Percentiles rank a stretch among this genome's conserved stretches.
Conservation (phyloP, 306 rosid genomes). For the Carpinus fangiana region DNA sequence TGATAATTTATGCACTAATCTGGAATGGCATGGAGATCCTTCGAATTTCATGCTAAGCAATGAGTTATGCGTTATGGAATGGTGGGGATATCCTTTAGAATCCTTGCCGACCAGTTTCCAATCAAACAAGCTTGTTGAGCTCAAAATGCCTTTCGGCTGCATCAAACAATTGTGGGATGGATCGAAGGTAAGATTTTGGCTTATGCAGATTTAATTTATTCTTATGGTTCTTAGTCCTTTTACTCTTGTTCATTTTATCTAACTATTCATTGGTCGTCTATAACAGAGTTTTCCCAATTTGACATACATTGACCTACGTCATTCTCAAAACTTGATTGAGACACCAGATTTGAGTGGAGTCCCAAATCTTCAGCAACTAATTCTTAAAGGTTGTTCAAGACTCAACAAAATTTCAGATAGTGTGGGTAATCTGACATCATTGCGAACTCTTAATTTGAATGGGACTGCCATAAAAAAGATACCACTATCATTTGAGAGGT, state of each 20-base stretch:
- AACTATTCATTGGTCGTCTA: too few relatives aligned
- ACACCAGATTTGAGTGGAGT: slow-evolving; percentile 12
- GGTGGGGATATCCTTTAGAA: slow-evolving; percentile 21
- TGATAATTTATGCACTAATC: too few relatives aligned
- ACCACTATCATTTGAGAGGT: not conserved
- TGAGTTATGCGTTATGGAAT: slow-evolving; percentile 17
- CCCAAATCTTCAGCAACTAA: slow-evolving; percentile 20
- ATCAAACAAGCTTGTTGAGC: slow-evolving; percentile 19
- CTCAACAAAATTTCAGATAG: not conserved
- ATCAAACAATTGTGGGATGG: slow-evolving; percentile 14
- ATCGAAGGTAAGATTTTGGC: not conserved
- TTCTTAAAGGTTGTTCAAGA: slow-evolving; percentile 3
- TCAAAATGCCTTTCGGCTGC: slow-evolving; percentile 19
- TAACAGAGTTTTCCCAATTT: slow-evolving; percentile 18
- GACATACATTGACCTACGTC: slow-evolving; percentile 23
- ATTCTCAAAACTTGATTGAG: slow-evolving; percentile 13
- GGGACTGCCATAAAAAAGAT: not conserved
- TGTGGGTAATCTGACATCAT: too few relatives aligned
- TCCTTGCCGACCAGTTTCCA: slow-evolving; percentile 14
- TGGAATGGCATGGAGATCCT: too few relatives aligned
- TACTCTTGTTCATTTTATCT: too few relatives aligned
- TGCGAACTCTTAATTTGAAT: not conserved
- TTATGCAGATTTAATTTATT: not conserved
- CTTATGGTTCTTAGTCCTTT: not conserved
- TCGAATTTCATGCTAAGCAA: slow-evolving; percentile 18